Evolutionary conservation across 768 basidiomycete species (phyloP).

Genomic region (Coprinopsis strossmayeri): DNA sequence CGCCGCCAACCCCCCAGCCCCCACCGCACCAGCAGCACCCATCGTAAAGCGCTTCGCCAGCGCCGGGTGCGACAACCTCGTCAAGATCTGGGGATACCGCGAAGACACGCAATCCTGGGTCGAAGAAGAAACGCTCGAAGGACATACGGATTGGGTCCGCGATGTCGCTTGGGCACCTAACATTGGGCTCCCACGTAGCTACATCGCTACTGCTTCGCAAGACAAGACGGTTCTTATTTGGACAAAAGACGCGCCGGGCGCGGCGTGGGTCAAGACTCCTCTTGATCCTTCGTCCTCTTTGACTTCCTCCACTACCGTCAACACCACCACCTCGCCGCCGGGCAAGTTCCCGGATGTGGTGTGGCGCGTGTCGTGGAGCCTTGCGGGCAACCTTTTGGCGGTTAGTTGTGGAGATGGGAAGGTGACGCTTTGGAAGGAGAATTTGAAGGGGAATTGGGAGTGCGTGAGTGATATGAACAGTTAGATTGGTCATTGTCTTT

Average conservation of each 20-base stretch:
- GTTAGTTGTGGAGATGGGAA: slow-evolving; percentile 98
- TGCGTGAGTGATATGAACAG: slow-evolving; percentile 94
- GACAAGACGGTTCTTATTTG: slow-evolving; percentile 89
- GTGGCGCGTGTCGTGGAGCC: slow-evolving; percentile 98
- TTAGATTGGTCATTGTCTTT: slow-evolving; percentile 27
- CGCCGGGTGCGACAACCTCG: slow-evolving; percentile 93
- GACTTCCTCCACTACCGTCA: slow-evolving; percentile 37
- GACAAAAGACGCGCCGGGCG: slow-evolving; percentile 74
- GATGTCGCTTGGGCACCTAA: slow-evolving; percentile 99
- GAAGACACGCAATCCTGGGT: slow-evolving; percentile 86
- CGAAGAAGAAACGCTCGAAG: slow-evolving; percentile 85
- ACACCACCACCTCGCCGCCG: slow-evolving; percentile 37
- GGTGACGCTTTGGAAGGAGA: slow-evolving; percentile 98
- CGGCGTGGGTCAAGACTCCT: slow-evolving; percentile 74
- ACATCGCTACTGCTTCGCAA: slow-evolving; percentile 95
- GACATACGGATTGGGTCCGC: slow-evolving; percentile 95
- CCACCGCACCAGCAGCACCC: slow-evolving; percentile 24
- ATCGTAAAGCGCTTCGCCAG: slow-evolving; percentile 89
- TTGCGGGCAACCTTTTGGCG: slow-evolving; percentile 92
- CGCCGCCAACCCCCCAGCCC: slow-evolving; percentile 36
- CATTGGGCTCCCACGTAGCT: slow-evolving; percentile 89
- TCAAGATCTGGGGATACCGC: slow-evolving; percentile 89
- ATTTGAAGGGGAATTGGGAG: slow-evolving; percentile 91
- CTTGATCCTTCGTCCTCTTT: slow-evolving; percentile 64
- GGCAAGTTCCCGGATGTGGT: slow-evolving; percentile 96